Evolutionary conservation across 257 asterid genomes (phyloP).

Genomic region (Jacaranda mimosifolia): DNA sequence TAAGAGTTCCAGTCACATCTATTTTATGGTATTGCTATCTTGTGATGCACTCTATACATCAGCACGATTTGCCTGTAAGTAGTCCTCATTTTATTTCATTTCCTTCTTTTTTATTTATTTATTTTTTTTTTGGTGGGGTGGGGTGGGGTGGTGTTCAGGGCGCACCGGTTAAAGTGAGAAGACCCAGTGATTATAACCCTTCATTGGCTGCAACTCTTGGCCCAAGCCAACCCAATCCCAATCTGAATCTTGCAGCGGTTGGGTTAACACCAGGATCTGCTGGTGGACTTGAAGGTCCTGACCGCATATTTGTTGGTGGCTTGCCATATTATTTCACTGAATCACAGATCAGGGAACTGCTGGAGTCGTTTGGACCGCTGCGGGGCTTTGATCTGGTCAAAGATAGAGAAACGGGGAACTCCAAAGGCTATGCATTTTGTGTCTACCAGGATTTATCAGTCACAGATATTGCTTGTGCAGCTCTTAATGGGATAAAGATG

Average conservation of each 20-base stretch:
- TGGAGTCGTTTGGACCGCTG: slow-evolving; percentile 97
- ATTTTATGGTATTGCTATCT: slow-evolving; percentile 15
- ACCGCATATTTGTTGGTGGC: slow-evolving; percentile 96
- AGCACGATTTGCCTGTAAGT: background rate
- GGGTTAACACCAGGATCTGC: slow-evolving; percentile 93
- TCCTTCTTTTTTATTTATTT: background rate
- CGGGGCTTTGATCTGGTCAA: slow-evolving; percentile 95
- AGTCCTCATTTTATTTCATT: background rate
- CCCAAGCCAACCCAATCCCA: slow-evolving; percentile 94
- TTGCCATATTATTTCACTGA: slow-evolving; percentile 96
- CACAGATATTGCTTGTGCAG: slow-evolving; percentile 98
- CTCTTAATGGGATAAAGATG: slow-evolving; percentile 98
- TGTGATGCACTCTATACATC: background rate
- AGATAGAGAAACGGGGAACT: slow-evolving; percentile 98
- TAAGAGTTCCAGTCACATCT: background rate
- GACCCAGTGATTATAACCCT: slow-evolving; percentile 98
- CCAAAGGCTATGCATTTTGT: slow-evolving; percentile 99
- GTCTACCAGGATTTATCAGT: slow-evolving; percentile 91
- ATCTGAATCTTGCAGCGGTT: slow-evolving; percentile 88
- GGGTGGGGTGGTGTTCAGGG: slow-evolving; percentile 58
- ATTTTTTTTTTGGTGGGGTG: too few relatives aligned
- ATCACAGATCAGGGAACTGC: slow-evolving; percentile 90
- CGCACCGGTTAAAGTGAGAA: slow-evolving; percentile 96
- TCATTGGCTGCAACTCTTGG: slow-evolving; percentile 98
- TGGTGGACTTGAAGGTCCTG: slow-evolving; percentile 98